Evolutionary conservation across 202 grass and related monocot species (phyloP).

Genomic region (Schoenoplectus tabernaemontani): DNA sequence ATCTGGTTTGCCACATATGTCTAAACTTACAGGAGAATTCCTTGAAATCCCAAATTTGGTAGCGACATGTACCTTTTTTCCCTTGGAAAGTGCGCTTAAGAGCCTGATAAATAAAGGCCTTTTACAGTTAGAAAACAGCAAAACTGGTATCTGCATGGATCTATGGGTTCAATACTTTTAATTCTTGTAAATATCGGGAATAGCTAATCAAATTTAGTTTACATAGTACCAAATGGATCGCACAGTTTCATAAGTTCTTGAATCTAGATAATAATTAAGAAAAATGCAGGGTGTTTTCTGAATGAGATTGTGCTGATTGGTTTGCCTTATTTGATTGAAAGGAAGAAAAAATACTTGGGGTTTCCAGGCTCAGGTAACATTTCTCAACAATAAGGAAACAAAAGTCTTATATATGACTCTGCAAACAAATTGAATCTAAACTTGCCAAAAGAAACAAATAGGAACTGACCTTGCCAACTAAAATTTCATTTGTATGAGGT

Average conservation of each 20-base stretch:
- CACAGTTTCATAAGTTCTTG: background rate
- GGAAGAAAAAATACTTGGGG: no score
- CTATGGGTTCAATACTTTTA: background rate
- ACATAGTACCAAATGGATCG: background rate
- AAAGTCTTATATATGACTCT: background rate
- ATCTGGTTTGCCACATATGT: conserved; percentile 33
- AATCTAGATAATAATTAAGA: background rate
- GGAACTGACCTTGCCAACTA: conserved; percentile 17
- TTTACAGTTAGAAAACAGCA: background rate
- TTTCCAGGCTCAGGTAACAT: background rate
- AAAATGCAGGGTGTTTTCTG: background rate
- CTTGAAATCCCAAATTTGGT: conserved; percentile 56
- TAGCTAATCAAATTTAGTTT: background rate
- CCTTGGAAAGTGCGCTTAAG: conserved; percentile 45
- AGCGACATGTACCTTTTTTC: conserved; percentile 55
- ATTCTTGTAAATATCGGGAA: background rate
- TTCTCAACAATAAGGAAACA: background rate
- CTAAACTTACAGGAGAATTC: conserved; percentile 18
- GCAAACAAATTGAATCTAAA: background rate
- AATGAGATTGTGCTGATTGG: background rate
- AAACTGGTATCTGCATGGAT: no score
- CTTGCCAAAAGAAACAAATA: background rate
- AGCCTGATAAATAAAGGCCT: conserved; percentile 26
- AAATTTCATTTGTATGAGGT: conserved; percentile 19
- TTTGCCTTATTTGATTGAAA: no score